Base-by-base conservation (phyloP, 164 flowering plant genomes). In the Protea cynaroides region DNA sequence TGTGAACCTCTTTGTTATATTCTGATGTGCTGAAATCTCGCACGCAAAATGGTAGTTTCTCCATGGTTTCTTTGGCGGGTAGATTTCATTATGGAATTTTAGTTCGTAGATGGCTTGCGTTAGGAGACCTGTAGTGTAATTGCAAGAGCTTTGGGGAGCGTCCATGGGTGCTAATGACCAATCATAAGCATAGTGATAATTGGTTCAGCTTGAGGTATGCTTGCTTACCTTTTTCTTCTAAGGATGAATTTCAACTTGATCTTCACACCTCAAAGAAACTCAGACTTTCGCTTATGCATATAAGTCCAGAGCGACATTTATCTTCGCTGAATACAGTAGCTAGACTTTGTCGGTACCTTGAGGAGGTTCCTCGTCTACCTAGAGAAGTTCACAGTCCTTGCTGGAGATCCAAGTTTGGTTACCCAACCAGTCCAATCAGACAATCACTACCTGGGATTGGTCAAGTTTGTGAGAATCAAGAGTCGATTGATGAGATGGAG, bases 361-460 rank as follows among this genome's bases (percentile, higher is more conserved):
- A 56, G 47, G 56, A 67, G 8, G 23, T 44, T 8, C 51, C 25
- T 19, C 64, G n/a, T n/a, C n/a, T n/a, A n/a, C n/a, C n/a, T n/a
- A n/a, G n/a, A n/a, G n/a, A n/a, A n/a, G n/a, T n/a, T 63, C 97
- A 86, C 58, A 95, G 88, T 5, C 97, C 97, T 29, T 72, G 77
- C 57, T 73, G 89, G 9, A 56, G 8, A 8, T 14, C 18, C 4
- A 81, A 69, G 58, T 76, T 80, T 61, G 78, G 4, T 37, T 9
- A 37, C 7, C 40, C 54, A 18, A 25, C 57, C 55, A 40, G 46
- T 64, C 60, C 59, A 40, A 51, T 25, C 29, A 55, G 63, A 59
- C 71, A 55, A 29, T 63, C 69, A 12, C 55, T 56, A 37, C 3
- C 14, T 0, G 37, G 4, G 51, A 23, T 11, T 18, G 15, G 21